These are phyloP conservation scores for Amanita subjunquillea DNA, from an alignment of 768 basidiomycete species.

Conservation along the genomic window DNA sequence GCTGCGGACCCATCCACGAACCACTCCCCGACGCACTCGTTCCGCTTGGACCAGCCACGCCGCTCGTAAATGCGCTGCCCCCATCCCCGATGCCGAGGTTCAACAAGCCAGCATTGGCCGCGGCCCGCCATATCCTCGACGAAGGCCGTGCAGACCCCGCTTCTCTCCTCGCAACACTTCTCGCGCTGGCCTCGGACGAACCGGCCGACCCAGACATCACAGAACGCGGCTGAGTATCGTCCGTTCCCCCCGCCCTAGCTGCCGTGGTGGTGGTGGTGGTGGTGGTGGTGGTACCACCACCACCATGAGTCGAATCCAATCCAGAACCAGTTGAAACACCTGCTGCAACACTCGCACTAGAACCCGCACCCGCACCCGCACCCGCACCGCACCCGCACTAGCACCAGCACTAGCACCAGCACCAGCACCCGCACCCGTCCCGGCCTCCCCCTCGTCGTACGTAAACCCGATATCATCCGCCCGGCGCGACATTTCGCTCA, in stretches of 20 bases:
- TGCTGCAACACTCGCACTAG: background rate
- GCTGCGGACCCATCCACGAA: background rate
- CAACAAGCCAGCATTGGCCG: slow-evolving; percentile 10
- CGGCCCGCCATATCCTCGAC: slow-evolving; percentile 12
- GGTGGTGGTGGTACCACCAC: background rate
- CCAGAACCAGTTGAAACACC: background rate
- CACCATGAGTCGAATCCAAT: background rate
- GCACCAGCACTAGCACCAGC: background rate
- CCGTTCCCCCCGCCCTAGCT: background rate
- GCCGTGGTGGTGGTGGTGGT: background rate
- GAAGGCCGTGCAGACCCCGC: slow-evolving; percentile 3
- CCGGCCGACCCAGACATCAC: too few relatives aligned
- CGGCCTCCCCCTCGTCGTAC: background rate
- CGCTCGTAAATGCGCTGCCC: background rate
- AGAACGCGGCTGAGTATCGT: background rate
- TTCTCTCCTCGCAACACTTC: background rate
- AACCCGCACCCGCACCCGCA: background rate
- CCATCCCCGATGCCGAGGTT: background rate
- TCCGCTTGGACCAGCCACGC: too few relatives aligned
- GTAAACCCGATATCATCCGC: slow-evolving; percentile 25
- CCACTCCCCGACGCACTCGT: background rate
- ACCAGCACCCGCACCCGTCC: background rate
- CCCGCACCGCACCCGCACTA: too few relatives aligned
- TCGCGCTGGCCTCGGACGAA: too few relatives aligned
- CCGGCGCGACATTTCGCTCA: slow-evolving; percentile 69